These are phyloP conservation scores for Salix dunnii DNA, from an alignment of 345 rosid species.

Conservation along the genomic window DNA sequence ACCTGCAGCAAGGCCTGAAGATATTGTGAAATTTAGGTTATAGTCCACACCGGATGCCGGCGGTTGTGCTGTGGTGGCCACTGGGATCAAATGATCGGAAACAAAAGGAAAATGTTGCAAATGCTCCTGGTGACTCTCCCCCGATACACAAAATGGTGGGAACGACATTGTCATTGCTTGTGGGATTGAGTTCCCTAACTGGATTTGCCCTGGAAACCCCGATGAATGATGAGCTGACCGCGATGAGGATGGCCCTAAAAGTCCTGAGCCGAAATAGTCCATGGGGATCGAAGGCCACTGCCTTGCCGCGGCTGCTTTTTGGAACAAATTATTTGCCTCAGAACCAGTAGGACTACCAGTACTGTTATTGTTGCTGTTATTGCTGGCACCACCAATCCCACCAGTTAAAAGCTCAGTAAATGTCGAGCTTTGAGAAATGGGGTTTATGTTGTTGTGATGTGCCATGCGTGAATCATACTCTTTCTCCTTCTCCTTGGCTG, in stretches of 20 bases:
- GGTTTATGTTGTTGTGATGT: constrained; percentile 26
- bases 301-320: constrained; percentile 36
- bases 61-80: constrained; percentile 36
- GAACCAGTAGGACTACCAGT: constrained; percentile 38
- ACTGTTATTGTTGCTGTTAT: not conserved
- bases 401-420: constrained; percentile 83
- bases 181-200: constrained; percentile 36
- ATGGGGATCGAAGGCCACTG: constrained; percentile 56
- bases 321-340: constrained; percentile 37
- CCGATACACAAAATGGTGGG: constrained; percentile 36
- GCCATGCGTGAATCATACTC: constrained; percentile 38
- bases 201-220: constrained; percentile 48
- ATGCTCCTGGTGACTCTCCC: constrained; percentile 41
- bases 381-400: constrained; percentile 39
- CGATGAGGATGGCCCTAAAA: constrained; percentile 46
- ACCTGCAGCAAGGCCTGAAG: constrained; percentile 77
- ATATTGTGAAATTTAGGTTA: constrained; percentile 77
- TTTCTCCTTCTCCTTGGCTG: constrained; percentile 67
- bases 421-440: constrained; percentile 49
- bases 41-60: constrained; percentile 44
- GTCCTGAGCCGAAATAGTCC: constrained; percentile 61
- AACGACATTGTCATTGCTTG: constrained; percentile 33
- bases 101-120: constrained; percentile 66
- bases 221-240: constrained; percentile 29
- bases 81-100: constrained; percentile 75